A percentile compares a stretch with the other conserved stretches of the same genome.
Conservation (phyloP, 2,329 filamentous ascomycete species). For the Sclerotinia borealis region DNA sequence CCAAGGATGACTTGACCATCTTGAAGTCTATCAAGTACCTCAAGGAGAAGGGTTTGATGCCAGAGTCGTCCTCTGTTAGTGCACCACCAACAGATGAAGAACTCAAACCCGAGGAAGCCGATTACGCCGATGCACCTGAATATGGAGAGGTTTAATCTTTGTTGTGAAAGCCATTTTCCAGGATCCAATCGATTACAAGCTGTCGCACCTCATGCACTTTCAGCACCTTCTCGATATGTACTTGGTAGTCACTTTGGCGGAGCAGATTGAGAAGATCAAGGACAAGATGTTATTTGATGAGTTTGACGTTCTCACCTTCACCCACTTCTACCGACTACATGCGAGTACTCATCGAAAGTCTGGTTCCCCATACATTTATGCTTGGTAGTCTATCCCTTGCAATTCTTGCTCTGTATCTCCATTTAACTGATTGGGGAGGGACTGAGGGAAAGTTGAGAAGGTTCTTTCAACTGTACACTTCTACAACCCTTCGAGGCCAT, state of each 20-base stretch:
- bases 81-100: constrained; percentile 21
- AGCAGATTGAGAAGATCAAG: constrained; percentile 11
- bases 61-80: constrained; percentile 28
- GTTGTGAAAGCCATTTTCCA: background rate
- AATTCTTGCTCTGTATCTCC: constrained; percentile 5
- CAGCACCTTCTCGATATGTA: constrained; percentile 2
- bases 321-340: background rate
- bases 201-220: background rate
- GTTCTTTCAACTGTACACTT: constrained; percentile 1
- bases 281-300: constrained; percentile 16
- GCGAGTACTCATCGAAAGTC: background rate
- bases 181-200: background rate
- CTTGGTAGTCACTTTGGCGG: constrained; percentile 7
- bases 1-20: constrained; percentile 60
- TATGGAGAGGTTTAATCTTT: constrained; percentile 17
- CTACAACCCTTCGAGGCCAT: background rate
- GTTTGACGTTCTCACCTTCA: constrained; percentile 4
- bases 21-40: constrained; percentile 61
- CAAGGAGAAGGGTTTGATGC: constrained; percentile 40
- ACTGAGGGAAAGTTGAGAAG: background rate
- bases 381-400: background rate
- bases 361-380: background rate
- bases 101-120: constrained; percentile 25
- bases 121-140: constrained; percentile 23
- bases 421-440: background rate